These are phyloP conservation scores for Physcia stellaris DNA, from an alignment of 495 filamentous ascomycete species.

Conservation along the genomic window DNA sequence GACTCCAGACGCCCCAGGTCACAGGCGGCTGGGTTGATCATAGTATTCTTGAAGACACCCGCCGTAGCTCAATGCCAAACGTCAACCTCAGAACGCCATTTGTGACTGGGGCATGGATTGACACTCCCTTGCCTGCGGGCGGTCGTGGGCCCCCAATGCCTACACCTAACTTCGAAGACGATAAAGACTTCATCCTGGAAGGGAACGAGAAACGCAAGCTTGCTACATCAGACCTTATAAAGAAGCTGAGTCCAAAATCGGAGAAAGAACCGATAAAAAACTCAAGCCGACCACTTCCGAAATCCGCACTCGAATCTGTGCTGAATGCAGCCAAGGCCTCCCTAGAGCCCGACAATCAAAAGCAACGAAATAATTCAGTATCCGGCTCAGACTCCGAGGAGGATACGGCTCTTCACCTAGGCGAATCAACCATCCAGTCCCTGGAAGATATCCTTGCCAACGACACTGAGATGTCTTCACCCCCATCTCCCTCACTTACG, in stretches of 20 bases:
- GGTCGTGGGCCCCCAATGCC: slow-evolving; percentile 10
- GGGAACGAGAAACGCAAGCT: slow-evolving; percentile 3
- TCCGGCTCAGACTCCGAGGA: slow-evolving; percentile 14
- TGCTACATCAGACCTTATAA: slow-evolving; percentile 11
- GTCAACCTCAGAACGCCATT: slow-evolving; percentile 29
- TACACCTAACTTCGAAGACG: slow-evolving; percentile 7
- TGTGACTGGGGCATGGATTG: slow-evolving; percentile 38
- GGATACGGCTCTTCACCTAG: slow-evolving; percentile 29
- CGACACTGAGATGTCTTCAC: slow-evolving; percentile 13
- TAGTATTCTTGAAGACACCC: no score
- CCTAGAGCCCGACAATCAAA: neutral
- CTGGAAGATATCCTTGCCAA: slow-evolving; percentile 39
- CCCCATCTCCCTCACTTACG: neutral
- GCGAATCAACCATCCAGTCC: slow-evolving; percentile 50
- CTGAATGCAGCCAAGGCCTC: slow-evolving; percentile 35
- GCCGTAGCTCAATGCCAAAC: slow-evolving; percentile 2
- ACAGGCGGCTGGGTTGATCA: slow-evolving; percentile 41
- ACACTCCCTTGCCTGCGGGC: slow-evolving; percentile 36
- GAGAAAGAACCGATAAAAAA: slow-evolving; percentile 9
- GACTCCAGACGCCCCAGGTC: slow-evolving; percentile 32
- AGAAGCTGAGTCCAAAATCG: slow-evolving; percentile 12
- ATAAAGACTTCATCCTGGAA: slow-evolving; percentile 6
- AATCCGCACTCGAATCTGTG: slow-evolving; percentile 38
- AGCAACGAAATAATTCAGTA: neutral
- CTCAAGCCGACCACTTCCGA: slow-evolving; percentile 28